These are phyloP conservation scores for Capronia americana DNA, from an alignment of 2,329 filamentous ascomycete species.

Conservation along the genomic window DNA sequence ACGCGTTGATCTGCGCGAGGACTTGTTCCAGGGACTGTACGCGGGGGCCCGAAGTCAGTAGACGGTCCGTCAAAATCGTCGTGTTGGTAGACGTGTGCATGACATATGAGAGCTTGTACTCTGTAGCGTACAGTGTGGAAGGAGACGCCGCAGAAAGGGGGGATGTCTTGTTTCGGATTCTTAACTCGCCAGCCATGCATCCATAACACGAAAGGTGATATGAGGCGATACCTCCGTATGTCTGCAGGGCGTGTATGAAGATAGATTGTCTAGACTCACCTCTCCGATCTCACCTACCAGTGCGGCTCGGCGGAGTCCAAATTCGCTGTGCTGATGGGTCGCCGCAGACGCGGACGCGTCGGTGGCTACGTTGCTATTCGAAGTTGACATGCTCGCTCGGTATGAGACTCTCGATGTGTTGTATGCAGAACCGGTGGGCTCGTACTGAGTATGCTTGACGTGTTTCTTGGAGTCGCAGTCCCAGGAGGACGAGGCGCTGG, in stretches of 20 bases:
- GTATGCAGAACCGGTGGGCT: background rate
- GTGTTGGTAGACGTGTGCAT: background rate
- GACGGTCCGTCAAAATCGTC: background rate
- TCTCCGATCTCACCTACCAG: constrained; percentile 38
- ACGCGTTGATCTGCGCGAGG: constrained; percentile 91
- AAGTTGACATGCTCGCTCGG: constrained; percentile 9
- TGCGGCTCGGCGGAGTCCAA: constrained; percentile 42
- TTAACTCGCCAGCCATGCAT: background rate
- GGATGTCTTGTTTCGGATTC: background rate
- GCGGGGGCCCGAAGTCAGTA: constrained; percentile 1
- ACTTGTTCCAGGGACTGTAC: constrained; percentile 77
- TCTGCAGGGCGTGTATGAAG: background rate
- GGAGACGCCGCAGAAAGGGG: background rate
- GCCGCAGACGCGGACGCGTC: constrained; percentile 32
- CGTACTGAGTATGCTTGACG: background rate
- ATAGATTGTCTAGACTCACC: constrained; percentile 24
- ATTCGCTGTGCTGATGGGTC: constrained; percentile 37
- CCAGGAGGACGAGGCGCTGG: background rate
- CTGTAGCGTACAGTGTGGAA: background rate
- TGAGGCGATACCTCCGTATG: background rate
- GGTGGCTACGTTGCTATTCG: constrained; percentile 24
- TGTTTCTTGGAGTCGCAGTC: background rate
- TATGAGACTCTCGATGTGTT: background rate
- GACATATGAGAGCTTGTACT: background rate
- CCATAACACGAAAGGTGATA: background rate